phyloP scores from a whole-genome alignment of 1,284 basidiomycete species.

The Boletellus deceptivus region DNA sequence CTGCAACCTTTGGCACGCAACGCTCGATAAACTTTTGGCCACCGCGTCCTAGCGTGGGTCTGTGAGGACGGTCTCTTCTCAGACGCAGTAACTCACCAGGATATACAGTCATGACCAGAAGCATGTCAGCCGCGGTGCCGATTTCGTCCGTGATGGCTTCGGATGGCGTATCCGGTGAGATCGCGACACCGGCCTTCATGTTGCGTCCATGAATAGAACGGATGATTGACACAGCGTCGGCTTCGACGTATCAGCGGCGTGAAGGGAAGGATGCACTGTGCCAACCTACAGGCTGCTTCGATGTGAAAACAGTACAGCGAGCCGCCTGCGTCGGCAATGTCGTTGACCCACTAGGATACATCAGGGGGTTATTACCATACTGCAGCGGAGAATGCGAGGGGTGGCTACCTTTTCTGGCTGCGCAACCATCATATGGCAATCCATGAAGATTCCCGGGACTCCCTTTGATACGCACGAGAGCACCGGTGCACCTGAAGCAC shows the following conservation, averaged over 20 bases:
- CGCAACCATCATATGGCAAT: conserved; percentile 99
- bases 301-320: conserved; percentile 96
- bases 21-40: conserved; percentile 97
- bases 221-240: conserved; percentile 74
- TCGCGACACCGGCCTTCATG: conserved; percentile 93
- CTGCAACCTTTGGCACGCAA: conserved; percentile 91
- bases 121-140: conserved; percentile 81
- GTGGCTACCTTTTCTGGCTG: conserved; percentile 78
- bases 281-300: conserved; percentile 82
- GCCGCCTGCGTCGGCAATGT: conserved; percentile 94
- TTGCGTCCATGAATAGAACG: conserved; percentile 67
- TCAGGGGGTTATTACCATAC: not conserved
- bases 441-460: conserved; percentile 97
- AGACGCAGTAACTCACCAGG: conserved; percentile 53
- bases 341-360: conserved; percentile 83
- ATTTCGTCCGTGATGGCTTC: conserved; percentile 82
- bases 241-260: conserved; percentile 38
- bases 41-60: conserved; percentile 62
- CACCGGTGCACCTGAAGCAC: conserved; percentile 76
- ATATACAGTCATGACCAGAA: conserved; percentile 97
- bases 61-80: not conserved
- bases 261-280: no score
- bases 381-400: not conserved
- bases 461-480: conserved; percentile 86
- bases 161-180: conserved; percentile 90